Conservation (phyloP, 192 early-diverging fungal species). For the Linnemannia hyalina region DNA sequence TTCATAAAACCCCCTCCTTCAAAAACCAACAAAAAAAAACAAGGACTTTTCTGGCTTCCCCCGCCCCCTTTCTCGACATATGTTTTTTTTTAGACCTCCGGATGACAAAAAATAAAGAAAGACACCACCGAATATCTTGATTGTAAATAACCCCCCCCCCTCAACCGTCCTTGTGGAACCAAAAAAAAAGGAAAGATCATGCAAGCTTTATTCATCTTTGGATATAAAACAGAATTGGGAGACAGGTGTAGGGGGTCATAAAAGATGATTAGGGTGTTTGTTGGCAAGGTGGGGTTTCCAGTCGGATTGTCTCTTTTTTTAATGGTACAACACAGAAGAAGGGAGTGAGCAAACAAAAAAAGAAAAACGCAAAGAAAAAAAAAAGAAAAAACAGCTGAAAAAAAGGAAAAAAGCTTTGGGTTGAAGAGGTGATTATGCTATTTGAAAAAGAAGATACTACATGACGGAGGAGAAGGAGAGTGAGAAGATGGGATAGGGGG, state of each 20-base stretch:
- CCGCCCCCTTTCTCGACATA: too few species aligned
- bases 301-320: constrained; percentile 1
- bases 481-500: not conserved
- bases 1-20: not conserved
- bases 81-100: too few species aligned
- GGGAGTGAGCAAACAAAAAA: not conserved
- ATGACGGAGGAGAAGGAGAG: not conserved
- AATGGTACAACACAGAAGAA: not conserved
- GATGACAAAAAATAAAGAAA: not conserved
- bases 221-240: not conserved
- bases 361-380: not conserved
- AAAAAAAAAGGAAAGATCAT: constrained; percentile 10
- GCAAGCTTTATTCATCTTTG: not conserved
- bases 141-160: not conserved
- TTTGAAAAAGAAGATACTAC: constrained; percentile 1
- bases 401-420: not conserved
- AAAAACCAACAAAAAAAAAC: not conserved
- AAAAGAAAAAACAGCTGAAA: not conserved
- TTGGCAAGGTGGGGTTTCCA: not conserved
- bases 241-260: not conserved
- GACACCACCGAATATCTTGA: not conserved
- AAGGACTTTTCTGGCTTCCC: too few species aligned
- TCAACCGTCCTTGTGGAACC: not conserved
- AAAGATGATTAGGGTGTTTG: not conserved
- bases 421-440: not conserved